Conservation (phyloP, 441 rosid species). For the Eutrema salsugineum region DNA sequence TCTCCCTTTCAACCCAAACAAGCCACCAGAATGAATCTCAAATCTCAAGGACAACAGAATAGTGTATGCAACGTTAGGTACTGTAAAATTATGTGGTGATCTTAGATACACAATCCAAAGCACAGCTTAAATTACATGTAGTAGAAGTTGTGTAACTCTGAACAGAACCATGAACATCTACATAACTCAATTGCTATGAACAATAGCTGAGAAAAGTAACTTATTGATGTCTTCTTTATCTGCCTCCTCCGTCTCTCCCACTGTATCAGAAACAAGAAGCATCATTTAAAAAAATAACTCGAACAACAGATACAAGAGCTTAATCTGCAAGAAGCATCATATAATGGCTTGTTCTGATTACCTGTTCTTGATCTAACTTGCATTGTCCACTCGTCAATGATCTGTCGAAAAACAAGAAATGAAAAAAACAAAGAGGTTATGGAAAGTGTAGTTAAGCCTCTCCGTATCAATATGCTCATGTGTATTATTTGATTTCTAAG, state of each 20-base stretch:
- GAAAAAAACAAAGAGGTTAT: neutral
- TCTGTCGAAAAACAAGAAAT: conserved; percentile 35
- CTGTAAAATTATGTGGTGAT: conserved; percentile 10
- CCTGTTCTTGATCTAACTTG: conserved; percentile 71
- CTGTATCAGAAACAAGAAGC: conserved; percentile 42
- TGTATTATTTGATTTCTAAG: neutral
- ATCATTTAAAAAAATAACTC: neutral
- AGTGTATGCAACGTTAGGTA: neutral
- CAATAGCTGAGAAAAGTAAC: conserved; percentile 76
- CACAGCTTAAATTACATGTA: neutral
- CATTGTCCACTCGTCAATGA: conserved; percentile 73
- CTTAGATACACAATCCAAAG: neutral
- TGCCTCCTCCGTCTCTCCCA: conserved; percentile 43
- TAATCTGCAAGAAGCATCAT: neutral
- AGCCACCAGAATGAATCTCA: neutral
- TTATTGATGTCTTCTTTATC: conserved; percentile 68
- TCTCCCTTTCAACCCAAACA: neutral
- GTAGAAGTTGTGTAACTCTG: neutral
- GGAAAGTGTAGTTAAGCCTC: neutral
- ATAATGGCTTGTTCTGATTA: conserved; percentile 17
- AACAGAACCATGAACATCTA: conserved; percentile 2
- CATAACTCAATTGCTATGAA: conserved; percentile 35
- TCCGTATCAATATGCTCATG: neutral
- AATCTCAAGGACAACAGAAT: neutral
- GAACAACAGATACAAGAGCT: neutral